Evolutionary conservation across 2,329 filamentous ascomycete genomes (phyloP), one percentile per base, ranked within the genome.

Genomic region (Ceratocystis colombiana): DNA sequence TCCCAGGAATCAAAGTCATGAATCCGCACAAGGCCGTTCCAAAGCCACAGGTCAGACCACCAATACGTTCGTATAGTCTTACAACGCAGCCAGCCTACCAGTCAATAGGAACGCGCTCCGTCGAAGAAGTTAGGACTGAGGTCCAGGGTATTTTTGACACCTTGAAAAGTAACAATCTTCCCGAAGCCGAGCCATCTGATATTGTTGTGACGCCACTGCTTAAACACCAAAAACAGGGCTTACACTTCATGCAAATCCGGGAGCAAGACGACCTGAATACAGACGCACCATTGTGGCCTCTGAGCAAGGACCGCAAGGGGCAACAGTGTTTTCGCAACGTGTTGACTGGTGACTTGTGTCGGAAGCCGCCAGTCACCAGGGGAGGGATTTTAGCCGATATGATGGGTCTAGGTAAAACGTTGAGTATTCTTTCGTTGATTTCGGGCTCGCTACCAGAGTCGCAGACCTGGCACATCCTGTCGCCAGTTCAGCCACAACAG

Each of bases 61-160:
- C 73, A 15, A 76, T 76, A 55, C 67, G 73, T 8, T 74, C 70
- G 69, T 73, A 71, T 66, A 69, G 71, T 66, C 69, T 73, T 66
- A 62, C 68, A 50, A 68, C 68, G 17, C 67, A 70, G 45, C 67
- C 69, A 25, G 66, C 70, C 6, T 65, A 72, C 25, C 45, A 71
- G 30, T 61, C 64, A 37, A 63, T 61, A n/a, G 61, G 50, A 8
- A 75, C 73, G 61, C 83, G 90, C 41, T 93, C 89, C 0, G 85
- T 87, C 0, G 93, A 97, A 71, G 91, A 97, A 75, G 88, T 96
- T 68, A 87, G 88, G 8, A 86, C 85, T 69, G 91, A 96, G 67
- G 88, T 96, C 25, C 83, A 90, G 74, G 86, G 85, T 53, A 89
- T 97, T 73, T 96, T 99, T 71, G 91, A 96, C 76, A 88, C 87